Evolutionary conservation across 352 stramenopile genomes (phyloP), one percentile per base, ranked within the genome.

Genomic region (Phytophthora kernoviae): DNA sequence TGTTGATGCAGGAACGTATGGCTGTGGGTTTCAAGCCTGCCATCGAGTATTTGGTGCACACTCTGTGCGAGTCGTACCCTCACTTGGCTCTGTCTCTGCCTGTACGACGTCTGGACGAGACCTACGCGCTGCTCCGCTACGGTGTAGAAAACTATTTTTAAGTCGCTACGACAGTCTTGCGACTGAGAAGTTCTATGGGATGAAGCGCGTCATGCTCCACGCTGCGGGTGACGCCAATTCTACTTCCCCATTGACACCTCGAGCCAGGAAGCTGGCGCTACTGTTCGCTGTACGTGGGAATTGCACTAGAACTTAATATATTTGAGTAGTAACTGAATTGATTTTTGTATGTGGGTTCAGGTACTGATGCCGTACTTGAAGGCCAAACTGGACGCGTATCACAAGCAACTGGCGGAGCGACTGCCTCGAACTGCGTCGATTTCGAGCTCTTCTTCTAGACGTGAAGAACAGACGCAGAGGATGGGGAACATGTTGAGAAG

Each of bases 1-100:
- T 96, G 54, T 69, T 94, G 37, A 96, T 96, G 87, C 87, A 96
- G 68, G 79, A 94, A 62, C 81, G 82, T 48, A 91, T 96, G 83
- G 73, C 70, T n/a, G 36, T 57, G 30, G 77, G 83, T 44, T 81
- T 96, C 55, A 90, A 91, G 47, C 80, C 87, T 4, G 87, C 87
- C 21, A 65, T 84, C 18, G 78, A 91, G 62, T 96, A 96, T 54
- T 47, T 94, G 32, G 65, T 86, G 53, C 78, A 88, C 53, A 74
- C 75, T 42, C 51, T 93, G 37, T 88, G 79, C 21, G 87, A 96
- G 43, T 75, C 84, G 59, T 92, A 90, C 49, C 87, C 87, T 54
- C 73, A 81, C 6, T 40, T 92, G 59, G 77, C 81, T 17, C 46
- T 70, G 17, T 41, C 74, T 20, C 42, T 86, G 46, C 80, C 77